Evolutionary conservation across 306 rosid species (phyloP).

Genomic region (Dryas octopetala): DNA sequence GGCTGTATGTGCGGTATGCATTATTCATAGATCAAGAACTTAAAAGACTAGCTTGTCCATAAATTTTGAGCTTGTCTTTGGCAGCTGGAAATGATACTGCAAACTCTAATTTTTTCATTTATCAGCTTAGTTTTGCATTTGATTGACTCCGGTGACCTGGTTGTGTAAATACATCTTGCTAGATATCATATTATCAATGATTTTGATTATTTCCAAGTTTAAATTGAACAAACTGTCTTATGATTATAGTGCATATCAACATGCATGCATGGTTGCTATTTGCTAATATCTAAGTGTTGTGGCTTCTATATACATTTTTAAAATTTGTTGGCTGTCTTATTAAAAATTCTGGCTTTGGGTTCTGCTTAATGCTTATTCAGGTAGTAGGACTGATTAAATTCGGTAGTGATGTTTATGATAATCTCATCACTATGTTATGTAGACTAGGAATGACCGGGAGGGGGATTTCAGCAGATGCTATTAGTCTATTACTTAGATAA

Average conservation of each 20-base stretch:
- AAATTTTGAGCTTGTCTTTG: neutral
- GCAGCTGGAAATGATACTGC: neutral
- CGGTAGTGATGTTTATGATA: no score
- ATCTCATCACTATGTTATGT: neutral
- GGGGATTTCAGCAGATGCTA: no score
- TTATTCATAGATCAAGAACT: neutral
- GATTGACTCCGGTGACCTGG: neutral
- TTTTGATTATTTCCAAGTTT: neutral
- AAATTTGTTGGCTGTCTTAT: neutral
- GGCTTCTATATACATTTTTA: neutral
- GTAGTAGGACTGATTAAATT: neutral
- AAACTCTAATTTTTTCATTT: neutral
- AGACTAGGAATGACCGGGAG: neutral
- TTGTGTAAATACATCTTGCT: constrained; percentile 7
- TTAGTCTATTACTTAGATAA: neutral
- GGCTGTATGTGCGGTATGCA: neutral
- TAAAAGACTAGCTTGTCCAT: neutral
- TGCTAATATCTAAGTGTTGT: neutral
- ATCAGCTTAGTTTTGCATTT: neutral
- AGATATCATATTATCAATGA: neutral
- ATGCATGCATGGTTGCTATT: neutral
- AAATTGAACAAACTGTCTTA: neutral
- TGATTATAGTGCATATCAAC: neutral
- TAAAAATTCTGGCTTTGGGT: neutral
- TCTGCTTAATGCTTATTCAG: neutral